Base-by-base conservation (phyloP, 2,329 filamentous ascomycete species). In the Curvularia spicifera region DNA sequence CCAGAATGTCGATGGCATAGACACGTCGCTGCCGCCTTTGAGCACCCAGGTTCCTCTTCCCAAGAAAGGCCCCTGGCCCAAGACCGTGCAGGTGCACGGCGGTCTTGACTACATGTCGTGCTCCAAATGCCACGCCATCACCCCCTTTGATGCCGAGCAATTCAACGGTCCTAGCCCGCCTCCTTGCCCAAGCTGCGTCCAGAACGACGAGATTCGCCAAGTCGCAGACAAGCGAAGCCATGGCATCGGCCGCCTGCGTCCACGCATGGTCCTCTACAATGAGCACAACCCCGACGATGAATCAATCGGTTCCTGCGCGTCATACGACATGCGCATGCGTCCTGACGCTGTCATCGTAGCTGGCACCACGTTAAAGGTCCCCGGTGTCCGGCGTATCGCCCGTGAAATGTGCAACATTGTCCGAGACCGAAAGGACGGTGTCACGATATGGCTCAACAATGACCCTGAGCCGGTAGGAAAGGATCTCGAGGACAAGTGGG, bases 231-330 rank as follows among this genome's bases (percentile, higher is more conserved):
- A 97, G 78, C 88, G 95, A 58, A 96, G 93, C 72, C 95, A 97
- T 71, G 95, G 95, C 1, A 90, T 99, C 68, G 95, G 95, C 42
- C 88, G 91, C 60, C 81, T 99, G 62, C 87, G 95, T 22, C 95
- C 95, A 22, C 87, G 95, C 56, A 97, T 99, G 81, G 94, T 98
- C 4, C 84, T 99, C 9, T 99, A 99, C 81, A 97, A 98, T 74
- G 95, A 99, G 76, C 90, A 91, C 75, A 97, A 98, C 73, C 95
- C 95, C 0, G 95, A 99, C 65, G 92, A 95, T 66, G 94, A 97
- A 68, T 94, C 95, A 13, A 99, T 99, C 74, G 93, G 94, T 43
- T 91, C 91, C 22, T 93, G 97, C 40, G 92, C 93, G 51, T 88
- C 87, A 64, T 89, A 93, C 4, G 95, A 99, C 74, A 81, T 98